Evolutionary conservation across 2,329 filamentous ascomycete genomes (phyloP).

Genomic region (Colletotrichum musicola): DNA sequence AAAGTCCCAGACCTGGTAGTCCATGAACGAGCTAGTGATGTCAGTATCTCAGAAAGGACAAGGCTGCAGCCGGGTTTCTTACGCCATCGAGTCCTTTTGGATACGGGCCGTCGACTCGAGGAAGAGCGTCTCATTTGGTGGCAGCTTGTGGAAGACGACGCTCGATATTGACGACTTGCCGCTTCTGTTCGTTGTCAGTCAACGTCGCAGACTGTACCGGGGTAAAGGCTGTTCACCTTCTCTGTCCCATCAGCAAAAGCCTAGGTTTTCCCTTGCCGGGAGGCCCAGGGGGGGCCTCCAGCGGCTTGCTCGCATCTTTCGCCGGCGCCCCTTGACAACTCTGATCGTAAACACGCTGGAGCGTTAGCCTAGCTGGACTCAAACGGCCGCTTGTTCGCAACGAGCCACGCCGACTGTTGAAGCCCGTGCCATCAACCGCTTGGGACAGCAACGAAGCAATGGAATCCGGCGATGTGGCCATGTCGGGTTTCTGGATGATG

Average conservation of each 20-base stretch:
- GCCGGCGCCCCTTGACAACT: slow-evolving; percentile 65
- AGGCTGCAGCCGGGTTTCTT: slow-evolving; percentile 52
- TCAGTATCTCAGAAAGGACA: not conserved
- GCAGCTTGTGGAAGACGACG: slow-evolving; percentile 98
- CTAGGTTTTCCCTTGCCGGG: slow-evolving; percentile 80
- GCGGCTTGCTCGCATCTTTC: slow-evolving; percentile 59
- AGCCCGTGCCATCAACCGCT: slow-evolving; percentile 34
- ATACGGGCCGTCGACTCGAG: slow-evolving; percentile 95
- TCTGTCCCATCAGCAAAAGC: slow-evolving; percentile 92
- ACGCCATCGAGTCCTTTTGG: slow-evolving; percentile 96
- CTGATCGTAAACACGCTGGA: slow-evolving; percentile 73
- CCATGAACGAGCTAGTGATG: slow-evolving; percentile 88
- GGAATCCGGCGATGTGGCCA: slow-evolving; percentile 17
- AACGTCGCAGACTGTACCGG: too few relatives aligned
- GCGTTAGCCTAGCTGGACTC: slow-evolving; percentile 73
- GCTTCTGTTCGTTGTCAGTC: slow-evolving; percentile 69
- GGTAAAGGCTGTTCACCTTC: slow-evolving; percentile 72
- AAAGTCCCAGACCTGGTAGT: slow-evolving; percentile 98
- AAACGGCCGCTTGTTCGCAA: slow-evolving; percentile 52
- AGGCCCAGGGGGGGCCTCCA: slow-evolving; percentile 58
- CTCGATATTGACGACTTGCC: slow-evolving; percentile 99
- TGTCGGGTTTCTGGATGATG: not conserved
- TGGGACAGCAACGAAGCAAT: slow-evolving; percentile 35
- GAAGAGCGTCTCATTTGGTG: slow-evolving; percentile 94
- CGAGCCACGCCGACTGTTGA: slow-evolving; percentile 44